Evolutionary conservation across 2,329 filamentous ascomycete genomes (phyloP), one percentile per base, ranked within the genome.

Genomic region (Mollisiaceae sp.): DNA sequence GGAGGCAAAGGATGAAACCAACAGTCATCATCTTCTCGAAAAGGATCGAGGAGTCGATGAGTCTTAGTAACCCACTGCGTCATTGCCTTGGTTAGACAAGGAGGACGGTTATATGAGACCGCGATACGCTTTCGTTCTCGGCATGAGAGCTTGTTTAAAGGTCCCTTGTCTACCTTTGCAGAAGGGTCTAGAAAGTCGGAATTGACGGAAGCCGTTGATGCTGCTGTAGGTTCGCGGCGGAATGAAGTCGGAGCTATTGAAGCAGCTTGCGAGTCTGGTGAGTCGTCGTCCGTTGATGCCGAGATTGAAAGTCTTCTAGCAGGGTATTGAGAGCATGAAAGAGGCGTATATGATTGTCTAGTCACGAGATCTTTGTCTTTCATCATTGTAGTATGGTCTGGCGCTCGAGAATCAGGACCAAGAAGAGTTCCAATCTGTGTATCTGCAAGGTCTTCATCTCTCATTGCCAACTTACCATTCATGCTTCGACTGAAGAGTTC

Each of bases 1-100:
- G 70, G 70, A n/a, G 72, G 72, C 0, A 56, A 59, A 6, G 71
- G 71, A 57, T 73, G 72, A 22, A 74, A 64, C 71, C 70, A 72
- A 20, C 71, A 74, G 14, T 74, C 71, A 9, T 63, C 52, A 14
- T 71, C 66, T 41, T 65, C 62, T 15, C 64, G 61, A 22, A 67
- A 71, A 3, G 70, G 70, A 58, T 72, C 68, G 1, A 71, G 63
- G 3, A 71, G 64, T 20, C 52, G 50, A 32, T 68, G 63, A 20
- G 65, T 70, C 27, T 63, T 60, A 20, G 56, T 50, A 27, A 70
- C 35, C 70, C 70, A 73, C 35, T 63, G 14, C 18, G 62, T 61
- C 65, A 72, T 71, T 27, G 70, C 63, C 22, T 61, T 63, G 15
- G 65, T 72, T 9, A 73, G 36, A 20, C 56, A 54, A 3, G 32